These are phyloP conservation scores for Candida cerambycidarum DNA, from an alignment of 805 yeast species.

Conservation along the genomic window DNA sequence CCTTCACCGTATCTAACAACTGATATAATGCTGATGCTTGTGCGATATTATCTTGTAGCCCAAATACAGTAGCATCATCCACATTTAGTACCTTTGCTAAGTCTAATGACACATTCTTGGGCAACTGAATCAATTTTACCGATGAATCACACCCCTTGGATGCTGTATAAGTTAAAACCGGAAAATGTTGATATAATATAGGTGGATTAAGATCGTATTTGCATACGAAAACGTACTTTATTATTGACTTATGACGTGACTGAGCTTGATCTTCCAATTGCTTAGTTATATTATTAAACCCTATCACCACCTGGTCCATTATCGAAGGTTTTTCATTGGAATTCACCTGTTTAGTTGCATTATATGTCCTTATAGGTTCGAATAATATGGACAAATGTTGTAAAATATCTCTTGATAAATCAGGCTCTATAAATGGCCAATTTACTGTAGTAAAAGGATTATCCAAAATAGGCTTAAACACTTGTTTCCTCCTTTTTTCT, in stretches of 20 bases:
- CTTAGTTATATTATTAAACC: conserved; percentile 57
- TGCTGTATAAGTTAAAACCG: conserved; percentile 52
- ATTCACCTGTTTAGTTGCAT: conserved; percentile 18
- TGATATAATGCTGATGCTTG: conserved; percentile 31
- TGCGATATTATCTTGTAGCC: conserved; percentile 27
- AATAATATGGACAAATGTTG: conserved; percentile 36
- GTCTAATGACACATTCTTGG: conserved; percentile 39
- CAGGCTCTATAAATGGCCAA: conserved; percentile 44
- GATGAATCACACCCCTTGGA: conserved; percentile 24
- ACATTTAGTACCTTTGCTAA: conserved; percentile 31
- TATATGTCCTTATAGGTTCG: conserved; percentile 29
- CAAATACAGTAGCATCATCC: conserved; percentile 32
- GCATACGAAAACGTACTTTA: conserved; percentile 56
- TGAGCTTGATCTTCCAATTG: conserved; percentile 46
- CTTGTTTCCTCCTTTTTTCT: conserved; percentile 53
- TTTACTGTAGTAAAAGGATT: conserved; percentile 57
- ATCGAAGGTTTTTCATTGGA: conserved; percentile 21
- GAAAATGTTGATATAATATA: conserved; percentile 56
- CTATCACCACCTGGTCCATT: conserved; percentile 31
- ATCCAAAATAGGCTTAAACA: conserved; percentile 63
- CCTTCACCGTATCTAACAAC: conserved; percentile 29
- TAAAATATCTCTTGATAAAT: conserved; percentile 35
- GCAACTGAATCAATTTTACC: conserved; percentile 63
- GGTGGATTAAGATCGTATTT: conserved; percentile 53
- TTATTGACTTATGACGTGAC: conserved; percentile 7